phyloP scores from a whole-genome alignment of 1,284 basidiomycete species.

The Cystobasidium sp. region DNA sequence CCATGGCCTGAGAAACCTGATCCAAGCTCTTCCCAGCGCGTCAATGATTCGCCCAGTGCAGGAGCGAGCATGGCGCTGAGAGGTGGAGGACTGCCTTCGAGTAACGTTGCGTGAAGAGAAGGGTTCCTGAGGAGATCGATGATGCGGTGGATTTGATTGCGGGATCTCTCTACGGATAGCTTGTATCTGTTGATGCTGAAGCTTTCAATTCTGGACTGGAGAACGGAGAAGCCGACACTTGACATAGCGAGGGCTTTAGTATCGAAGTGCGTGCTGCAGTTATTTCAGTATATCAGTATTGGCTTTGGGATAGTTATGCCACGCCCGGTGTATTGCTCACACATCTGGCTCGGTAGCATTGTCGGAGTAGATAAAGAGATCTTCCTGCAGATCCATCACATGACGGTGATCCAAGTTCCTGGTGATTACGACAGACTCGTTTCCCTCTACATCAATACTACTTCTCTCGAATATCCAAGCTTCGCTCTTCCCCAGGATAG shows the following conservation, averaged over 20 bases:
- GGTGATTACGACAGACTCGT: slow-evolving; percentile 26
- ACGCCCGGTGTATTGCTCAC: background rate
- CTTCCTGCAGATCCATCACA: slow-evolving; percentile 43
- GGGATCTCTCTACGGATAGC: slow-evolving; percentile 33
- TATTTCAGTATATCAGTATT: background rate
- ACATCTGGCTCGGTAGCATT: slow-evolving; percentile 7
- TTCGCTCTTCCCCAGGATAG: slow-evolving; percentile 31
- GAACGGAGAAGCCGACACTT: slow-evolving; percentile 30
- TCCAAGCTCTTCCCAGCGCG: slow-evolving; percentile 40
- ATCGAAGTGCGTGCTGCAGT: slow-evolving; percentile 31
- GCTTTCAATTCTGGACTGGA: slow-evolving; percentile 34
- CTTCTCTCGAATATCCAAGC: slow-evolving; percentile 42
- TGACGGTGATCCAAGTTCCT: slow-evolving; percentile 43
- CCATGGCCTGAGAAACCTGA: slow-evolving; percentile 41
- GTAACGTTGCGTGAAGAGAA: background rate
- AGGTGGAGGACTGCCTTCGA: slow-evolving; percentile 34
- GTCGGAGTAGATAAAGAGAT: slow-evolving; percentile 33
- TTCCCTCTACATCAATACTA: slow-evolving; percentile 29
- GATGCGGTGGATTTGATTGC: slow-evolving; percentile 22
- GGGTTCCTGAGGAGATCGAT: slow-evolving; percentile 33
- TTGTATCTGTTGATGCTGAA: slow-evolving; percentile 42
- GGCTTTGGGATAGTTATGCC: background rate
- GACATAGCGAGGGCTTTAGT: slow-evolving; percentile 22
- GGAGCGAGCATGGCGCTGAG: slow-evolving; percentile 38
- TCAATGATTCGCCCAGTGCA: slow-evolving; percentile 27